Base-by-base conservation (phyloP, 2,329 filamentous ascomycete species). In the Aspergillus proliferans region DNA sequence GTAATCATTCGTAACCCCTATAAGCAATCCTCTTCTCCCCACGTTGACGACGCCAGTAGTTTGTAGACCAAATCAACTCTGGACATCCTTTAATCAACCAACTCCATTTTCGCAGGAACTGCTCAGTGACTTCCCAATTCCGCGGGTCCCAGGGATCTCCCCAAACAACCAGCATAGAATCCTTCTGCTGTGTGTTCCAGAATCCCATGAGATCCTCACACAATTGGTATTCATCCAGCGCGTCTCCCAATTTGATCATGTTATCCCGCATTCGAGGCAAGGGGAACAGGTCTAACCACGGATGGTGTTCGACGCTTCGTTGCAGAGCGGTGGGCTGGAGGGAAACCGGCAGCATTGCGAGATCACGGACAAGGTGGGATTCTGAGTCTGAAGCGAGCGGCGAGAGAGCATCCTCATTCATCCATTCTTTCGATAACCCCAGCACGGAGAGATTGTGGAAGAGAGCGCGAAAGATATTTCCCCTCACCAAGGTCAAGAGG, bases 231-330 rank as follows among this genome's bases (percentile, higher is more conserved):
- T 59, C 58, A 18, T 65, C 61, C 7, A 58, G 51, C 3, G 28
- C 15, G 2, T 54, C 52, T 9, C 48, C 36, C 10, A 52, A 47
- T 0, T 14, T 36, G 15, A 66, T 52, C 0, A 67, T 36, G 2
- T 52, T 51, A 38, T 66, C 56, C 6, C 64, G 56, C 3, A 66
- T 47, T 3, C 54, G 53, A 1, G 51, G 40, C 0, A 65, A 45
- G 2, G 62, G 62, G 15, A 65, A 51, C 4, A 67, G 33, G 26
- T 67, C 64, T 21, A 66, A 53, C 62, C 64, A 66, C 2, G 62
- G 60, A 21, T 62, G 59, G 38, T 67, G 64, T 10, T 39, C 34
- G 21, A 41, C 8, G 41, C 51, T 39, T 43, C n/a, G 56, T 12
- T 58, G 53, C n/a, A 60, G 40, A 14, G 43, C 10, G 2, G 43